Conservation (phyloP, 2,329 filamentous ascomycete species). For the Trichothecium roseum region DNA sequence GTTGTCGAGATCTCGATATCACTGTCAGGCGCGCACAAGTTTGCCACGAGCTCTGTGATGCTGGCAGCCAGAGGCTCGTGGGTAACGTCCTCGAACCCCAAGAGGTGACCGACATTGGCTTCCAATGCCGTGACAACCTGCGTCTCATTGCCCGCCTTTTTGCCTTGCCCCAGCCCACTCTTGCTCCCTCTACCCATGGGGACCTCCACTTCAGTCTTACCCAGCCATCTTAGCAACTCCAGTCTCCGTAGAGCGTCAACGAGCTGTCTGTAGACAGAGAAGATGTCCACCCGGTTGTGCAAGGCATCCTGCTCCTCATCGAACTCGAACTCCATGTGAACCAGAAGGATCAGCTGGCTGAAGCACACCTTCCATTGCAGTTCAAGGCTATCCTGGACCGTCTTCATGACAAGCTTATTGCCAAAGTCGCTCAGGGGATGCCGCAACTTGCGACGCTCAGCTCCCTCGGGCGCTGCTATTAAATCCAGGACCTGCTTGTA, state of each 20-base stretch:
- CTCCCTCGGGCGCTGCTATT: slow-evolving; percentile 33
- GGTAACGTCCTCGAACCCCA: slow-evolving; percentile 36
- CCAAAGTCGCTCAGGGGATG: slow-evolving; percentile 65
- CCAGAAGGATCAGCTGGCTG: slow-evolving; percentile 70
- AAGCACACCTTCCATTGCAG: slow-evolving; percentile 66
- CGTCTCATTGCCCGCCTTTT: slow-evolving; percentile 32
- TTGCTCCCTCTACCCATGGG: slow-evolving; percentile 30
- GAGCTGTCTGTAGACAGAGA: slow-evolving; percentile 58
- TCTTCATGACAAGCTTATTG: slow-evolving; percentile 60
- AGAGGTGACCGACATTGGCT: slow-evolving; percentile 50
- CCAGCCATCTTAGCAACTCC: slow-evolving; percentile 63
- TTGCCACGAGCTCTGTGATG: slow-evolving; percentile 56
- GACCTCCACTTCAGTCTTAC: slow-evolving; percentile 40
- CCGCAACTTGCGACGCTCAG: slow-evolving; percentile 32
- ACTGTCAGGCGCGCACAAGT: slow-evolving; percentile 54
- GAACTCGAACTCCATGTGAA: slow-evolving; percentile 78
- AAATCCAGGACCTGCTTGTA: slow-evolving; percentile 41
- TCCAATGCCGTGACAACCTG: slow-evolving; percentile 49
- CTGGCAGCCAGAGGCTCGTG: slow-evolving; percentile 38
- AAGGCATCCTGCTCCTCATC: slow-evolving; percentile 61
- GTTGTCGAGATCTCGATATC: slow-evolving; percentile 53
- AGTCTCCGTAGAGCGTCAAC: slow-evolving; percentile 62
- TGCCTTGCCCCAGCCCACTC: slow-evolving; percentile 17
- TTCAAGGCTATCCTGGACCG: slow-evolving; percentile 68
- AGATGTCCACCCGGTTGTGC: slow-evolving; percentile 51